phyloP scores from a whole-genome alignment of 345 rosid species.

The Sonneratia caseolaris region DNA sequence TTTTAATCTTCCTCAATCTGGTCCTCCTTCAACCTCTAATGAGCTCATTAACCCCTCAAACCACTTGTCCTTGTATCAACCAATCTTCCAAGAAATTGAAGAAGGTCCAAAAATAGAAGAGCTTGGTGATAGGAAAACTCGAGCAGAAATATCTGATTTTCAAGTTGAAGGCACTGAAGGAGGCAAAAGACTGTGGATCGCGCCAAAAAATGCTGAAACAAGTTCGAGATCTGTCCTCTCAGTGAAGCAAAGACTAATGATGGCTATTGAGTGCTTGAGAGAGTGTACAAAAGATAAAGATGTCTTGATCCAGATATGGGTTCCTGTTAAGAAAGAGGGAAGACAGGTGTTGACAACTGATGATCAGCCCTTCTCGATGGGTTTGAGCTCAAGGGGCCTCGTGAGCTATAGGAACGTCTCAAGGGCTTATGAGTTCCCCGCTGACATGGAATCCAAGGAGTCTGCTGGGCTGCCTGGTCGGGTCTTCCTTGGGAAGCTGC shows the following conservation, averaged over 20 bases:
- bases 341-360: constrained; percentile 60
- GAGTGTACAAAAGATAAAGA: constrained; percentile 42
- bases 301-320: constrained; percentile 80
- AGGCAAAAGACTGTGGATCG: constrained; percentile 61
- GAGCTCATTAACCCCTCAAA: constrained; percentile 19
- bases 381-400: constrained; percentile 42
- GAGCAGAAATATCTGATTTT: background rate
- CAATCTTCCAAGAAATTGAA: background rate
- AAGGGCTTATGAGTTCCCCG: constrained; percentile 45
- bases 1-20: constrained; percentile 19
- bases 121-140: background rate
- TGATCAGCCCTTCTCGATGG: constrained; percentile 58
- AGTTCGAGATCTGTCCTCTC: constrained; percentile 26
- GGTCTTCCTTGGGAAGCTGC: constrained; percentile 59
- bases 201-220: constrained; percentile 22
- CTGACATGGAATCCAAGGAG: constrained; percentile 56
- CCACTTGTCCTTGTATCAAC: constrained; percentile 15
- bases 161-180: constrained; percentile 34
- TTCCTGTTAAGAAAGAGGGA: constrained; percentile 59
- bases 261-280: constrained; percentile 45
- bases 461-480: constrained; percentile 73
- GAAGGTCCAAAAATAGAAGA: background rate
- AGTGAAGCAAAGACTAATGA: constrained; percentile 47
- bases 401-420: constrained; percentile 56
- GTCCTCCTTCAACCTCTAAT: constrained; percentile 18